These are phyloP conservation scores for Phytopythium mirpurense DNA, from an alignment of 352 stramenopile genomes.

Conservation along the genomic window DNA sequence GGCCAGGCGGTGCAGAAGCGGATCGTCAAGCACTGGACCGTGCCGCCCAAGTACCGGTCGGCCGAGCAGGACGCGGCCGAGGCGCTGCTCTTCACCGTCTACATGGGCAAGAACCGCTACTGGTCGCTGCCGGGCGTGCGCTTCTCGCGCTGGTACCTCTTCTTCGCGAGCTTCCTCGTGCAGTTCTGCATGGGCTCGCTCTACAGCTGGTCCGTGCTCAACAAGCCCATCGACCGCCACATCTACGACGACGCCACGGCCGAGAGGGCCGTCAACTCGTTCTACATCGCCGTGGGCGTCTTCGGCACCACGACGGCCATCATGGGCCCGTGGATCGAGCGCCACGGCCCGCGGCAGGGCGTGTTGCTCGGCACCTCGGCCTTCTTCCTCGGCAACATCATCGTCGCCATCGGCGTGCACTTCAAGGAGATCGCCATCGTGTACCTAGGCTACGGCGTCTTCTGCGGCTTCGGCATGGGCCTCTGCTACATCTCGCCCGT, in stretches of 20 bases:
- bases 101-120: conserved; percentile 48
- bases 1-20: conserved; percentile 19
- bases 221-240: conserved; percentile 50
- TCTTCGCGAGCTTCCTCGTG: conserved; percentile 50
- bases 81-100: conserved; percentile 42
- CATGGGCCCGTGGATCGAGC: conserved; percentile 56
- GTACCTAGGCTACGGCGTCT: conserved; percentile 67
- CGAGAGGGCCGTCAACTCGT: conserved; percentile 51
- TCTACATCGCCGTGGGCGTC: conserved; percentile 63
- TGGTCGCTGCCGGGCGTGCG: conserved; percentile 24
- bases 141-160: conserved; percentile 70
- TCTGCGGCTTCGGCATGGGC: conserved; percentile 51
- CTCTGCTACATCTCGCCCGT: conserved; percentile 70
- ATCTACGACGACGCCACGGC: conserved; percentile 44
- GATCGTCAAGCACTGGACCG: conserved; percentile 46
- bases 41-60: conserved; percentile 36
- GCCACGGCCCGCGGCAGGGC: conserved; percentile 37
- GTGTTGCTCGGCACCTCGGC: conserved; percentile 35
- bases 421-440: conserved; percentile 48
- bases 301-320: conserved; percentile 50
- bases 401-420: conserved; percentile 43
- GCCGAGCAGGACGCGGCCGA: conserved; percentile 47
- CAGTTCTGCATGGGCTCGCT: conserved; percentile 69
- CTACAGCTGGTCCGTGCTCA: conserved; percentile 71
- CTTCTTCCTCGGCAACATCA: conserved; percentile 50